Evolutionary conservation across 768 basidiomycete genomes (phyloP), one percentile per base, ranked within the genome.

Genomic region (Lanmaoa rubissima): DNA sequence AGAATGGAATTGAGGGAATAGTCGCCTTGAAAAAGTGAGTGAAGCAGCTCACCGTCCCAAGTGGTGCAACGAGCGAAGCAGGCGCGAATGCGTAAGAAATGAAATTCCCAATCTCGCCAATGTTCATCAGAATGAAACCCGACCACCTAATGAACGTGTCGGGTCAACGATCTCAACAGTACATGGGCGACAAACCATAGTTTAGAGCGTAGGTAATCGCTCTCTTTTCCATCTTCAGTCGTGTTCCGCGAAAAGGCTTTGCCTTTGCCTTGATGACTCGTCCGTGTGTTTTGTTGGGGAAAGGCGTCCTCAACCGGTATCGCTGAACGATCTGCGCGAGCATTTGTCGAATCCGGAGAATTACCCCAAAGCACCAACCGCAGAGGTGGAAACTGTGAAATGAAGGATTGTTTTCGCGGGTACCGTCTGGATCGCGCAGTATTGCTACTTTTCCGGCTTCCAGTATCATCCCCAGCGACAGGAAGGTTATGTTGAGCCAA

Each of bases 91-190:
- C 93, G 59, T 95, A 95, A 0, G 91, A 91, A 46, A 86, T 87
- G 65, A 97, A 98, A 68, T 98, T 98, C 7, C 94, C 84, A 21
- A 82, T 75, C 75, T 99, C 96, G 14, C 96, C 96, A 21, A 96
- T 57, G 61, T 94, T 92, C 86, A 98, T 94, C 48, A 97, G 78
- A 14, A 84, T 58, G 64, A 98, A 89, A 1, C 96, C 96, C 12
- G 81, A 64, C 92, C 96, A 96, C 95, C 93, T 92, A 56, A 58
- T 36, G 48, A 41, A 59, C 45, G 19, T 47, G 51, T 57, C 32
- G 46, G 41, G 10, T 24, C 45, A 49, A 26, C 28, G 13, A 35
- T 36, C 21, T 36, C 34, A 32, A 21, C 11, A 45, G 14, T n/a
- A 46, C 45, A 35, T 14, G 49, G 42, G 11, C 21, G 17, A 75